Base-by-base conservation (phyloP, 768 basidiomycete genomes). In the Termitomyces titanicus region DNA sequence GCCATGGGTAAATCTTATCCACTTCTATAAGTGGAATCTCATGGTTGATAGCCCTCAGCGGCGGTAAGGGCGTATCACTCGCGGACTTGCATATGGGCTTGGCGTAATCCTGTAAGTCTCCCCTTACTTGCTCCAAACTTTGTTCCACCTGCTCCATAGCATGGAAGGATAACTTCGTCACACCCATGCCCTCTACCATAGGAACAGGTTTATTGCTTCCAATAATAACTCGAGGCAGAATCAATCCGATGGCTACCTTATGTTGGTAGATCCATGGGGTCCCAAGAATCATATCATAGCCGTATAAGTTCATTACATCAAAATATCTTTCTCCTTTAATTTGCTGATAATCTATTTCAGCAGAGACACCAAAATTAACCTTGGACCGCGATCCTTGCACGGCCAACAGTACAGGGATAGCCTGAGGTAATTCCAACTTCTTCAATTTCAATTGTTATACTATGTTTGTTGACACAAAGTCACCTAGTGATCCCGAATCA, bases 1-100 rank as follows among this genome's bases (percentile, higher is more conserved):
- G 61, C 74, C 73, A 79, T 0, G 59, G 61, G 49, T 75, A 74
- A 0, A 51, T 39, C 22, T 34, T 35, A 17, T n/a, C n/a, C 46
- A 24, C 47, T 2, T 48, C 38, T 3, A 39, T 39, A 13, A 39
- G 18, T 3, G 38, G 12, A 39, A 39, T 29, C 29, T 29, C 29
- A 29, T 29, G 29, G 29, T 29, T 29, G 29, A 29, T 29, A 4
- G 29, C 29, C 29, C 29, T 3, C 9, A 29, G 9, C 5, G 29
- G 29, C 5, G 29, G 29, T 4, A 29, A 9, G 29, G 29, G 29
- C 9, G 29, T 29, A 9, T 29, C 29, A 9, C 9, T 29, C 3
- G 29, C 29, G 5, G 29, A 29, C 9, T 29, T 29, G 9, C 29
- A 29, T 3, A 29, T 29, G 5, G 29, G 29, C 3, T 3, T 29